These are phyloP conservation scores for Draba incana DNA, from an alignment of 345 rosid species.

Conservation along the genomic window DNA sequence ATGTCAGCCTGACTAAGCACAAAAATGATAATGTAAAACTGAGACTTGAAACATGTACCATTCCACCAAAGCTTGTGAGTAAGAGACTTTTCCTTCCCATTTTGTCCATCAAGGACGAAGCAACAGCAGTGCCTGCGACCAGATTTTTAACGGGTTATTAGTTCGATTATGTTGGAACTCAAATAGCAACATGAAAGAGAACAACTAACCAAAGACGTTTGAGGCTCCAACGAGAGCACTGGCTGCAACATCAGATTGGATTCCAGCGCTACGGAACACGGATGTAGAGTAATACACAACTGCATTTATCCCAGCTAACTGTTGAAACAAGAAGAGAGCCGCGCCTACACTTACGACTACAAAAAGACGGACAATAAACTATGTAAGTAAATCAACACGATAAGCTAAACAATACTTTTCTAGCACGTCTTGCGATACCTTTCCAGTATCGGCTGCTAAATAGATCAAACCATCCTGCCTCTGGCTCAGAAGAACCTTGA, in stretches of 20 bases:
- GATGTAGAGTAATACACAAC: conserved; percentile 98
- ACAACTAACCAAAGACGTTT: conserved; percentile 76
- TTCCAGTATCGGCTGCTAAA: conserved; percentile 91
- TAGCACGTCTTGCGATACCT: conserved; percentile 51
- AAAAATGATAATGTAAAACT: not conserved
- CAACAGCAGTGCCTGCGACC: conserved; percentile 81
- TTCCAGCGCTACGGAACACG: conserved; percentile 91
- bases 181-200: not conserved
- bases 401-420: not conserved
- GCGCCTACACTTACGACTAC: conserved; percentile 98
- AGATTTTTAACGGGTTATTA: not conserved
- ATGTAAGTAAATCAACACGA: not conserved
- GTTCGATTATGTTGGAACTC: conserved; percentile 8
- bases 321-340: conserved; percentile 98
- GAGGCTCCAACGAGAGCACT: conserved; percentile 99
- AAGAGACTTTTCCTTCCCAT: conserved; percentile 96
- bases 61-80: conserved; percentile 86
- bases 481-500: conserved; percentile 84
- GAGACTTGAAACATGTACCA: conserved; percentile 54
- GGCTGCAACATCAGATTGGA: conserved; percentile 95
- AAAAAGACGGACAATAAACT: conserved; percentile 35
- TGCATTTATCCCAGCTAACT: conserved; percentile 97
- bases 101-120: conserved; percentile 96
- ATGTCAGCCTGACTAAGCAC: conserved; percentile 8
- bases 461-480: conserved; percentile 97